Percentiles rank a stretch among this genome's conserved stretches.
Conservation (phyloP, 345 rosid species). For the Leavenworthia alabamica region DNA sequence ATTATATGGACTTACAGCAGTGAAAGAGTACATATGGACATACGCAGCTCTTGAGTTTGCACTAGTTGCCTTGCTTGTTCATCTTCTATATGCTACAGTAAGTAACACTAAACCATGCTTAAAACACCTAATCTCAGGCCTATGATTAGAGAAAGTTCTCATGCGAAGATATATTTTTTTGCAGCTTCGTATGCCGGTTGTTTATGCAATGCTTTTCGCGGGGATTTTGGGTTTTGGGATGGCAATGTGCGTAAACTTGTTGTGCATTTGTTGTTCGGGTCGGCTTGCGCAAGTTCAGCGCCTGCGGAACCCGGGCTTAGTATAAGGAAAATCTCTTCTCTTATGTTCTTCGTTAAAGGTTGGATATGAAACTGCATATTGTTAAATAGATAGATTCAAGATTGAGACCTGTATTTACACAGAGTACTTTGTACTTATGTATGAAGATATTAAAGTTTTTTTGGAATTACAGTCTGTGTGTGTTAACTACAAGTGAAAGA, state of each 20-base stretch:
- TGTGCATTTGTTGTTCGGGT: slow-evolving; percentile 43
- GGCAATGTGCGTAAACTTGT: slow-evolving; percentile 64
- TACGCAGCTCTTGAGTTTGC: slow-evolving; percentile 89
- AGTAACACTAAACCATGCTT: slow-evolving; percentile 26
- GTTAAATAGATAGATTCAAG: background rate
- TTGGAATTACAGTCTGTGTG: background rate
- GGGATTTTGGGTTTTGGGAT: slow-evolving; percentile 70
- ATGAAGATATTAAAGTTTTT: background rate
- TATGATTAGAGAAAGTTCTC: background rate
- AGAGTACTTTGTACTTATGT: slow-evolving; percentile 10
- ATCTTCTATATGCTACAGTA: slow-evolving; percentile 54
- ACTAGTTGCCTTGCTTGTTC: slow-evolving; percentile 55
- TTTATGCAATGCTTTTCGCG: slow-evolving; percentile 55
- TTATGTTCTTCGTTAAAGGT: background rate
- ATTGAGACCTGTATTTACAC: slow-evolving; percentile 5
- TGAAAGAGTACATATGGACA: slow-evolving; percentile 83
- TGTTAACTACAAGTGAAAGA: slow-evolving; percentile 4
- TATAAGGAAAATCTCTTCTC: slow-evolving; percentile 27
- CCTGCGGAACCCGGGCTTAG: slow-evolving; percentile 41
- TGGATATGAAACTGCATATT: slow-evolving; percentile 7
- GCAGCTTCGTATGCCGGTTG: slow-evolving; percentile 66
- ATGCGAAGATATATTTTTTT: slow-evolving; percentile 1
- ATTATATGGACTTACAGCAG: slow-evolving; percentile 43
- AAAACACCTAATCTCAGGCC: background rate
- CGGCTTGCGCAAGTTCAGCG: slow-evolving; percentile 40